Evolutionary conservation across 164 flowering plant genomes (phyloP).

Genomic region (Chloranthus sessilifolius): DNA sequence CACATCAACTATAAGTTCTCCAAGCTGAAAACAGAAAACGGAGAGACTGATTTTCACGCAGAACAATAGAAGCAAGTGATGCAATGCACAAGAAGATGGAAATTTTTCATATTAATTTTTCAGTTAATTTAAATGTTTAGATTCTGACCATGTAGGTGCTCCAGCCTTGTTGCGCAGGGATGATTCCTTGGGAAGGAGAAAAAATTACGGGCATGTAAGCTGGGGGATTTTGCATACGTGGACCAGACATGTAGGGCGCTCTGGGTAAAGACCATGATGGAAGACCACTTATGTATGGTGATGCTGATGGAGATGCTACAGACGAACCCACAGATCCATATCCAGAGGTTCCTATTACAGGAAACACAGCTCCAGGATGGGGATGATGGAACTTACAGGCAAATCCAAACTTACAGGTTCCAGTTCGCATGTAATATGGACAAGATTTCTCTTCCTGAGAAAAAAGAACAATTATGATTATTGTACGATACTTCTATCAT

Average conservation of each 20-base stretch:
- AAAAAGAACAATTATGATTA: not conserved
- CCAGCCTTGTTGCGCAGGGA: slow-evolving; percentile 59
- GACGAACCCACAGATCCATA: slow-evolving; percentile 36
- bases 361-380: slow-evolving; percentile 43
- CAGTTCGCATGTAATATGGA: slow-evolving; percentile 61
- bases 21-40: too few species aligned
- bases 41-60: too few species aligned
- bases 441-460: slow-evolving; percentile 65
- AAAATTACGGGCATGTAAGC: slow-evolving; percentile 48
- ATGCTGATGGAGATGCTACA: slow-evolving; percentile 31
- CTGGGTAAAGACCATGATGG: slow-evolving; percentile 53
- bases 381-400: slow-evolving; percentile 90
- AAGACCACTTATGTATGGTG: slow-evolving; percentile 37
- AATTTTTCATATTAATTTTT: too few species aligned
- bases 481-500: not conserved
- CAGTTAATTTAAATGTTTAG: too few species aligned
- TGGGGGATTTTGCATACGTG: slow-evolving; percentile 38
- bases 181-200: slow-evolving; percentile 48
- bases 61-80: too few species aligned
- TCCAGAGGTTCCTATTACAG: slow-evolving; percentile 29
- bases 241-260: slow-evolving; percentile 37
- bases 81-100: too few species aligned
- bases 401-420: slow-evolving; percentile 66
- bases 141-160: slow-evolving; percentile 52
- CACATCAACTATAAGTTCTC: too few species aligned